Evolutionary conservation across 2,329 filamentous ascomycete species (phyloP).

Genomic region (Sclerotinia spermophila): DNA sequence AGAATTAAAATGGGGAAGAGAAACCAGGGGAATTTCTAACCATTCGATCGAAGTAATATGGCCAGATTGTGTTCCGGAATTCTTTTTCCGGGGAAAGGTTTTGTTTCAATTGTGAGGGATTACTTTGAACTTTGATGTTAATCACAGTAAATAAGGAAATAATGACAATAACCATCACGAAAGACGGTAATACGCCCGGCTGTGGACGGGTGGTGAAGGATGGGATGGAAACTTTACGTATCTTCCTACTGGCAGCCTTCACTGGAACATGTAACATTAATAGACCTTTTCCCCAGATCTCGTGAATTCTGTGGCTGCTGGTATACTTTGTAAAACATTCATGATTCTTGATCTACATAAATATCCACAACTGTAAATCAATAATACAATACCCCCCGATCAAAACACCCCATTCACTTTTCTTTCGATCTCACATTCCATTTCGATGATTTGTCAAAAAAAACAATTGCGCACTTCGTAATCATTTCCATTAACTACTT

Average conservation of each 20-base stretch:
- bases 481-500: neutral
- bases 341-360: neutral
- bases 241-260: neutral
- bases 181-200: neutral
- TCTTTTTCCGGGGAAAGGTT: neutral
- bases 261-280: neutral
- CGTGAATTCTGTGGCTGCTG: fast-evolving
- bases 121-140: fast-evolving
- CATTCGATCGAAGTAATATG: neutral
- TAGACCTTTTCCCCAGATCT: neutral
- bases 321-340: neutral
- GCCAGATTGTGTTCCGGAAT: too few species aligned
- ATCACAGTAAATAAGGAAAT: neutral
- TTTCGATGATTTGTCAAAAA: neutral
- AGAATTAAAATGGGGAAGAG: fast-evolving
- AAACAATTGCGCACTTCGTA: fast-evolving
- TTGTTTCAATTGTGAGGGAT: neutral
- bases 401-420: neutral
- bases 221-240: neutral
- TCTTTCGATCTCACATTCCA: neutral
- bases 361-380: neutral
- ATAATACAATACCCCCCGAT: fast-evolving
- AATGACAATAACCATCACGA: neutral
- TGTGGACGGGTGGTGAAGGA: neutral
- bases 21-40: neutral